Percentiles rank a stretch among this genome's conserved stretches.
Conservation (phyloP, 192 early-diverging fungal species). For the Coemansia sp. region DNA sequence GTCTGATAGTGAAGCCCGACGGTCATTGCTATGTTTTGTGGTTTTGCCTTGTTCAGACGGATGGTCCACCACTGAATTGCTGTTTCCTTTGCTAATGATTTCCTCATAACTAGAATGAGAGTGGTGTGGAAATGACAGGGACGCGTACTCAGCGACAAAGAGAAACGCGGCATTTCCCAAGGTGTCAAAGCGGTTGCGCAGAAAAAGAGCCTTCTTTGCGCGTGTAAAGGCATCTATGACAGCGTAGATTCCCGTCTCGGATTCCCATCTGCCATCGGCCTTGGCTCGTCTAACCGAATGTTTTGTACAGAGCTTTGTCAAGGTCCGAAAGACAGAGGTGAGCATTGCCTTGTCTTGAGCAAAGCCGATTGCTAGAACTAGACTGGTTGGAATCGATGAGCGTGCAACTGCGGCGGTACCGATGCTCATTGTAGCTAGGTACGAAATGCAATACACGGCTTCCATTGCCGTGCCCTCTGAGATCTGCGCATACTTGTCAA, state of each 20-base stretch:
- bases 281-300: conserved; percentile 34
- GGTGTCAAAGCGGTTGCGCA: conserved; percentile 45
- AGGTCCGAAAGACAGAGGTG: conserved; percentile 20
- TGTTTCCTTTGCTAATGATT: conserved; percentile 3
- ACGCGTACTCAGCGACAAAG: conserved; percentile 13
- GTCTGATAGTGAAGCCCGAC: conserved; percentile 10
- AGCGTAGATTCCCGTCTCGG: conserved; percentile 28
- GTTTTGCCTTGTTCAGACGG: background rate
- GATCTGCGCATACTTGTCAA: conserved; percentile 35
- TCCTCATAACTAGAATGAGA: background rate
- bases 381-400: conserved; percentile 39
- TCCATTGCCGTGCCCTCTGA: conserved; percentile 17
- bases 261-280: conserved; percentile 28
- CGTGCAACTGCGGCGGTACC: conserved; percentile 34
- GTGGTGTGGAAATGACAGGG: background rate
- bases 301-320: conserved; percentile 42
- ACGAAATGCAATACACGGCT: conserved; percentile 31
- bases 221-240: conserved; percentile 38
- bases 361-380: conserved; percentile 24
- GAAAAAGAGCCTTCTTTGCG: conserved; percentile 22
- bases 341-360: conserved; percentile 8
- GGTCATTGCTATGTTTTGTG: background rate
- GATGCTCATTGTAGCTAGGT: conserved; percentile 30
- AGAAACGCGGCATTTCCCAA: conserved; percentile 36
- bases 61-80: background rate